Base-by-base conservation (phyloP, 2,329 filamentous ascomycete species). In the Alternaria gaisen region DNA sequence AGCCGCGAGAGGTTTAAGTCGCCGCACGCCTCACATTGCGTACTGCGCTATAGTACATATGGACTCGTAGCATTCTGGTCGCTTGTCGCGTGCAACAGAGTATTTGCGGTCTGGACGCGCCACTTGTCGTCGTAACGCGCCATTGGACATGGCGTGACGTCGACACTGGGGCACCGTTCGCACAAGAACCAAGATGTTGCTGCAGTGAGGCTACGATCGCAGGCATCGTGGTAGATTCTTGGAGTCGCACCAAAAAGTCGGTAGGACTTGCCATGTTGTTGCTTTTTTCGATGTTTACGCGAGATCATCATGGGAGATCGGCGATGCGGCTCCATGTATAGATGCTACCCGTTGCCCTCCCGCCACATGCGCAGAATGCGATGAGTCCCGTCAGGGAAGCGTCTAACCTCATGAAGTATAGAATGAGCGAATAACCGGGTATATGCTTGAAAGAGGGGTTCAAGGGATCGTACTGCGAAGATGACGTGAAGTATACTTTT, bases 1-100 rank as follows among this genome's bases (percentile, higher is more conserved):
- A 56, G 63, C 73, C 71, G 71, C 74, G 65, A 66, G 43, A 63
- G 63, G 63, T 61, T 65, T 63, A 64, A 56, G 51, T 56, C 66
- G 66, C 61, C 64, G 73, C 64, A 69, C 73, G 70, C 74, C 73
- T 74, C 74, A 76, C 66, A 67, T 66, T 61, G 54, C 53, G 48
- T 62, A 63, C 54, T 60, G 55, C 63, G 66, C 61, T 61, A 60
- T 58, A 61, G 42, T 50, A 51, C 41, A 60, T 60, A 64, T 60
- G 60, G 53, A 50, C 56, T 64, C 68, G 58, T 28, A 53, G 64
- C 61, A 61, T 65, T 64, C 47, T 36, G 50, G 47, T 59, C 62
- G 65, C 60, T 60, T 65, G 66, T 68, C 66, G 72, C 66, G 66
- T 67, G 63, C 66, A 61, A 58, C 65, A 57, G 67, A 65, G 61